These are phyloP conservation scores for Pyricularia pennisetigena DNA, from an alignment of 2,329 filamentous ascomycete genomes.

Conservation along the genomic window DNA sequence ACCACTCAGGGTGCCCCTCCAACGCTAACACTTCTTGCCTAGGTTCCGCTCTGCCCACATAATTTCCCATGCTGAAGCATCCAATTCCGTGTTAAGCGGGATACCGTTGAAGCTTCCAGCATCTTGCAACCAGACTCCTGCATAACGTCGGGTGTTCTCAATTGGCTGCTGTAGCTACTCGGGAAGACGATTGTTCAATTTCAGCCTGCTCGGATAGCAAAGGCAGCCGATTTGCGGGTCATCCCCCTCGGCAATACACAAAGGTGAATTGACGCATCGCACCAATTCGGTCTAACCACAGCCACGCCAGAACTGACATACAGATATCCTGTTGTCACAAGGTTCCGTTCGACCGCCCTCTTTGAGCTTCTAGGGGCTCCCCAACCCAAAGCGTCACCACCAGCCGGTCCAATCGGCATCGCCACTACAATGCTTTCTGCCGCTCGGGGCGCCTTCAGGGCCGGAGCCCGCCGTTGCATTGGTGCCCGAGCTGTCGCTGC, in stretches of 20 bases:
- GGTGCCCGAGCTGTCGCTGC: constrained; percentile 17
- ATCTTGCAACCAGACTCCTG: neutral
- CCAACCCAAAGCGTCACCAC: neutral
- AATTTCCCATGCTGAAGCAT: neutral
- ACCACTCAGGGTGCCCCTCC: constrained; percentile 1
- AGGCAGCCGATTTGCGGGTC: neutral
- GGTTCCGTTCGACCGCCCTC: neutral
- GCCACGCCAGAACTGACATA: neutral
- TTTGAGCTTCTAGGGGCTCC: neutral
- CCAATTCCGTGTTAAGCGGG: neutral
- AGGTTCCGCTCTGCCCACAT: neutral
- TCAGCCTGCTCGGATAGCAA: neutral
- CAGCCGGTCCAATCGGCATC: neutral
- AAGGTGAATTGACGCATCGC: neutral
- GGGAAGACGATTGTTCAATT: neutral
- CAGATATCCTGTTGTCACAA: neutral
- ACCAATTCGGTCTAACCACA: neutral
- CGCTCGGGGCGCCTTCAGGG: constrained; percentile 29
- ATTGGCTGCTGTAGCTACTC: constrained; percentile 1
- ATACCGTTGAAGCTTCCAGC: neutral
- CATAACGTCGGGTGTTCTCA: neutral
- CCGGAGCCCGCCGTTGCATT: constrained; percentile 30
- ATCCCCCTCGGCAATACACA: neutral
- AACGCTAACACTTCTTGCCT: neutral
- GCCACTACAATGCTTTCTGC: constrained; percentile 29